These are phyloP conservation scores for Endoconidiophora laricicola DNA, from an alignment of 2,329 filamentous ascomycete species.

Conservation along the genomic window DNA sequence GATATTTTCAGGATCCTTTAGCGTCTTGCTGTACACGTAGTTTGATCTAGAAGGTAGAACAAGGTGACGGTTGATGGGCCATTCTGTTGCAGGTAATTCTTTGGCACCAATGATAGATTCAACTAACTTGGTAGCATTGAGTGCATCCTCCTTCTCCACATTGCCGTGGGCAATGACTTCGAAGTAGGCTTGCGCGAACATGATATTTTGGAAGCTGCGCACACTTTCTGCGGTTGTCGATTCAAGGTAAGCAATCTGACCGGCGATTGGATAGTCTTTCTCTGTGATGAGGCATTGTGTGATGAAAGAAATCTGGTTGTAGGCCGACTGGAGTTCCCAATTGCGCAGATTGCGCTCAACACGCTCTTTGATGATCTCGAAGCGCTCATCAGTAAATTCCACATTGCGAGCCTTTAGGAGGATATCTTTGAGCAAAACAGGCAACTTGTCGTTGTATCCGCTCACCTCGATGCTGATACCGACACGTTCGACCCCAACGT, in stretches of 20 bases:
- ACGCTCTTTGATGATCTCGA: slow-evolving; percentile 80
- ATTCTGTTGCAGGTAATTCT: slow-evolving; percentile 57
- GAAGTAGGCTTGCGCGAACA: slow-evolving; percentile 70
- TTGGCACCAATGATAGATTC: slow-evolving; percentile 63
- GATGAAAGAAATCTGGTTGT: slow-evolving; percentile 72
- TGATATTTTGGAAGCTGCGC: slow-evolving; percentile 58
- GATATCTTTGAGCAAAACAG: slow-evolving; percentile 79
- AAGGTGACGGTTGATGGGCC: slow-evolving; percentile 61
- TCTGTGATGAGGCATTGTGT: slow-evolving; percentile 66
- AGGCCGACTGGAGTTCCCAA: slow-evolving; percentile 75
- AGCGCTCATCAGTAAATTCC: slow-evolving; percentile 70
- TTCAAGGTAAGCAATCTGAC: slow-evolving; percentile 61
- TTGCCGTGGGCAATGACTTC: slow-evolving; percentile 86
- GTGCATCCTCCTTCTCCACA: slow-evolving; percentile 79
- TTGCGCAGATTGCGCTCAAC: slow-evolving; percentile 64
- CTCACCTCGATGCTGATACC: slow-evolving; percentile 65
- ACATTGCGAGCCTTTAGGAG: slow-evolving; percentile 70
- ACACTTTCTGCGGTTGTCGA: slow-evolving; percentile 59
- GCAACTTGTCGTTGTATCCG: slow-evolving; percentile 93
- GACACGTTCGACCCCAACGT: slow-evolving; percentile 51
- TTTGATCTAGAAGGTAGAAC: slow-evolving; percentile 66
- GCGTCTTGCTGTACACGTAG: slow-evolving; percentile 61
- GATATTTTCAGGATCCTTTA: slow-evolving; percentile 78
- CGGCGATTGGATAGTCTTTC: slow-evolving; percentile 60
- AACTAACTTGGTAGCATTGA: slow-evolving; percentile 69